Evolutionary conservation across 805 yeast genomes (phyloP), one percentile per base, ranked within the genome.

Genomic region (Cyberlindnera sargentensis): DNA sequence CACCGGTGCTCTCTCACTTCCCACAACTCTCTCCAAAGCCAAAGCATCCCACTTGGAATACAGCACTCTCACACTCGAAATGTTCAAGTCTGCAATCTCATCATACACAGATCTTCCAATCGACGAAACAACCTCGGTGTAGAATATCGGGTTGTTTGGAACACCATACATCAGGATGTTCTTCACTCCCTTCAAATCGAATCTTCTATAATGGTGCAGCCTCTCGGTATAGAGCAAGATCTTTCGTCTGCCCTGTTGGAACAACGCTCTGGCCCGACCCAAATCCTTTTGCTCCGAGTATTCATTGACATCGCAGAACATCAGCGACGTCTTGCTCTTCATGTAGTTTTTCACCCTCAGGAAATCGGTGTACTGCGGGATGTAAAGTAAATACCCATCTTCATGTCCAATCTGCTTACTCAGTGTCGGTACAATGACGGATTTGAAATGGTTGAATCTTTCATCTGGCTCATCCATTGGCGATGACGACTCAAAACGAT

Each of bases 201-300:
- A 90, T 41, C 98, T 73, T 50, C 96, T 78, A 68, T 81, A 93
- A 59, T 87, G 93, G 63, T 93, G 98, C 60, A 91, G 68, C 72
- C 99, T 82, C 57, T 91, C 98, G 0, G 97, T 86, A 64, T 91
- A 91, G n/a, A 93, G 64, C 67, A 93, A 61, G 27, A 91, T 72
- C 55, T 84, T 82, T 29, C 70, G 66, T 44, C 80, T 73, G 3
- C 79, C 77, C 35, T 76, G 72, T 30, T 74, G 76, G 58, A 93
- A 93, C 33, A 73, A 65, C 6, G 86, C 73, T 51, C 98, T 73
- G 20, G 81, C 76, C 39, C 87, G 71, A 1, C 88, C 77, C 31
- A 87, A 61, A 45, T 84, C 82, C n/a, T 84, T 70, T 49, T 78
- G 84, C 2, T 77, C 63, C 2, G 95, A 73, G 64, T 93, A 93